Base-by-base conservation (phyloP, 805 yeast species). In the Zygotorulaspora florentina region DNA sequence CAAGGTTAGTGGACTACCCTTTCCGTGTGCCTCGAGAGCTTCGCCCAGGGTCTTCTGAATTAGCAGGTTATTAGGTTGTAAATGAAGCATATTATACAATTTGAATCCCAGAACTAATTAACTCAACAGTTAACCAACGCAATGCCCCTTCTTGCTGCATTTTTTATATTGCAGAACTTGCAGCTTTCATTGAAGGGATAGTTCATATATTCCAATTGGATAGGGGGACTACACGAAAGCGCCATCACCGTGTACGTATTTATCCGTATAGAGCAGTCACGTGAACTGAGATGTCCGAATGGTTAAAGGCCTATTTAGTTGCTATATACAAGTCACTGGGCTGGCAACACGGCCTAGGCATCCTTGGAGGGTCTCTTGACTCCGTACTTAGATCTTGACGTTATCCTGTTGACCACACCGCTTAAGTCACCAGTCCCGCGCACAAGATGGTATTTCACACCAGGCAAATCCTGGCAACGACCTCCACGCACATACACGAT, bases 401-500 rank as follows among this genome's bases (percentile, higher is more conserved):
- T 83, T 40, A 81, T 75, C 70, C 98, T 81, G 62, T 89, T 88
- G 30, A 95, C 96, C 27, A 93, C 99, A 41, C 97, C 98, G 40
- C 89, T 85, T 61, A 93, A 74, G 72, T 91, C 99, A 63, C 83
- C 79, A 8, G 89, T 87, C 40, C 99, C 99, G 72, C 99, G 81
- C 16, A 93, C 85, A 56, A 88, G 74, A 69, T 87, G 93, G 68
- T 93, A 93, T 65, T 88, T 90, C 40, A 93, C 96, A 77, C 99
- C 99, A 20, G 99, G 99, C 58, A 91, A 74, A 81, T 93, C 99
- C 64, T 90, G 96, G 43, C 87, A 87, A 76, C 97, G 82, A 12
- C 99, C 99, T n/a, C 99, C 99, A 69, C 99, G 81, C 3, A 93
- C 96, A 43, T 81, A 79, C 1, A 93, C 98, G 42, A 93, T 95